Base-by-base conservation (phyloP, 2,329 filamentous ascomycete genomes). In the Ophiostoma fasciatum region DNA sequence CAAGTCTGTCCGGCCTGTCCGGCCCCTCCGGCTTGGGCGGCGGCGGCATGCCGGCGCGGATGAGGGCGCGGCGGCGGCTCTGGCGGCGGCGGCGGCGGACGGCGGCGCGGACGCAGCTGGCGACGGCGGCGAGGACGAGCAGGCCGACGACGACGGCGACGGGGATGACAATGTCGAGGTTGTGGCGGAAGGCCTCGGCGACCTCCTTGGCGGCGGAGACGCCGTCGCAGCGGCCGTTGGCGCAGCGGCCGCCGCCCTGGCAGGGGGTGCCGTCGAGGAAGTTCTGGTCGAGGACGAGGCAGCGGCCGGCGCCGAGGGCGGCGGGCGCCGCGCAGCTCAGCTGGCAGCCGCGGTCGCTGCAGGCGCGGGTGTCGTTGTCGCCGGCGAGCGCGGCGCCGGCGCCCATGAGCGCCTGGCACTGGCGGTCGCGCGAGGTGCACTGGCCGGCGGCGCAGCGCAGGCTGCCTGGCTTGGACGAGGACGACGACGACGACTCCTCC, bases 181-280 rank as follows among this genome's bases (percentile, higher is more conserved):
- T 77, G 45, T 76, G 59, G 19, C 71, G 60, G 54, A 96, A 76
- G 80, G 84, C 94, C 41, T 67, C 68, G 36, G 61, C 63, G 43
- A 92, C 76, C 57, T 85, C 76, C 43, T 75, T 77, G 47, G 66
- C 66, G 2, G 82, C 68, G 20, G 71, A 77, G 25, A 73, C 63
- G 42, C 83, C 87, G 48, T 68, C 57, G 58, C 90, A 98, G 46
- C 66, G 61, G 29, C 90, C 90, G 48, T 87, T 88, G 35, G 56
- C 53, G 56, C 90, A 98, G 38, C 63, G 66, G 7, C 90, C 90
- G 37, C 83, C 82, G 14, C 79, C 81, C 35, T 74, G 68, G 53
- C 90, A 98, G 2, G 71, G 62, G 1, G 90, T 96, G 14, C 90
- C 90, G 52, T 98, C 90, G 21, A 96, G 64, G 59, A 93, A 96